These are phyloP conservation scores for Jackrogersella multiformis DNA, from an alignment of 495 filamentous ascomycete genomes.

Conservation along the genomic window DNA sequence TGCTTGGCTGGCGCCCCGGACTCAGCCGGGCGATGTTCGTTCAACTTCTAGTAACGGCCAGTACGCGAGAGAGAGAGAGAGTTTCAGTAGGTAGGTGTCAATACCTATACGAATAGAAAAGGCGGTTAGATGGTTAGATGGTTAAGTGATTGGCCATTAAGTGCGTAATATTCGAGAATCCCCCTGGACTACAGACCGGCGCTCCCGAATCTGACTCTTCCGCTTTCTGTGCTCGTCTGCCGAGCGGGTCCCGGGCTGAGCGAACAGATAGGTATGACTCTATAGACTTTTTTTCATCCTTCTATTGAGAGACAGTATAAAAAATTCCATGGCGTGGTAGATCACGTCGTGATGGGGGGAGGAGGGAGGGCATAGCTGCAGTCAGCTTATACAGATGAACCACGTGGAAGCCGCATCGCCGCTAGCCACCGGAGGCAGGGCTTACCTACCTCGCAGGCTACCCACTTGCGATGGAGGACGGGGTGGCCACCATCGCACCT, in stretches of 20 bases:
- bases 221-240: conserved; percentile 4
- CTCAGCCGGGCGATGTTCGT: too few species aligned
- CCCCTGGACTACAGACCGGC: not conserved
- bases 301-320: too few species aligned
- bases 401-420: conserved; percentile 37
- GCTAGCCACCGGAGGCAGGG: conserved; percentile 4
- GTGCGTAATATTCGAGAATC: not conserved
- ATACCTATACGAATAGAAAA: not conserved
- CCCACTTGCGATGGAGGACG: conserved; percentile 6
- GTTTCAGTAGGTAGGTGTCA: not conserved
- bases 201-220: not conserved
- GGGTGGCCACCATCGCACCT: not conserved
- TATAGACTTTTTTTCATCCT: not conserved
- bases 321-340: not conserved
- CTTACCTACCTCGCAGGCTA: conserved; percentile 12
- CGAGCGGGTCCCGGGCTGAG: conserved; percentile 2
- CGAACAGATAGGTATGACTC: not conserved
- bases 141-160: not conserved
- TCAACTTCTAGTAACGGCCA: too few species aligned
- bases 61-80: not conserved
- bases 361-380: conserved; percentile 13
- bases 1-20: too few species aligned
- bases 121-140: not conserved
- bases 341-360: not conserved
- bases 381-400: conserved; percentile 33